Evolutionary conservation across 768 basidiomycete species (phyloP).

Genomic region (Cantharellus anzutake): DNA sequence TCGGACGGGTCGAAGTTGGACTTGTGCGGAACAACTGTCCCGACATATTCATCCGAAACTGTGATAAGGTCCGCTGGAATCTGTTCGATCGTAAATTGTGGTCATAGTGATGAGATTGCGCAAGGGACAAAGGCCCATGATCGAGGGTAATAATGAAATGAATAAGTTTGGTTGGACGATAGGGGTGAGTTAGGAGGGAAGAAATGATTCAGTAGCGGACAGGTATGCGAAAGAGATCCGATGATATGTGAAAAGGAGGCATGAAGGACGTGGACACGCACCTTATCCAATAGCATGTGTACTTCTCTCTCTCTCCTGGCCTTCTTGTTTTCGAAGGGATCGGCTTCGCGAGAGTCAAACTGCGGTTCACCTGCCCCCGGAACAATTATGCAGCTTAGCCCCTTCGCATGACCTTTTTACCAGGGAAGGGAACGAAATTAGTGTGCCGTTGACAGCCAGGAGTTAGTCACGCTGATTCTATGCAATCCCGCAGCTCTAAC

Average conservation of each 20-base stretch:
- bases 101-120: too few species aligned
- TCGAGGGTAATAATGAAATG: too few species aligned
- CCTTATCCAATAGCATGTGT: slow-evolving; percentile 77
- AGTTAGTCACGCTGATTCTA: neutral
- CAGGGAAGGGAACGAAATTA: neutral
- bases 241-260: neutral
- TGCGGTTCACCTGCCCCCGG: slow-evolving; percentile 90
- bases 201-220: neutral
- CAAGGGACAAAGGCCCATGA: too few species aligned
- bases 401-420: slow-evolving; percentile 39
- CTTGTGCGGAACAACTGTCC: slow-evolving; percentile 43
- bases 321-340: slow-evolving; percentile 80
- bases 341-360: slow-evolving; percentile 83
- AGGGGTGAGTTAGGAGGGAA: too few species aligned
- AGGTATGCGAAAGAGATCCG: neutral
- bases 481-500: too few species aligned
- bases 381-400: slow-evolving; percentile 71
- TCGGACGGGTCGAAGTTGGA: slow-evolving; percentile 30
- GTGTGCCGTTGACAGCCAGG: neutral
- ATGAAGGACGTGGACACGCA: slow-evolving; percentile 13
- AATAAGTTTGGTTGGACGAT: too few species aligned
- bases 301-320: slow-evolving; percentile 80
- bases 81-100: slow-evolving; percentile 20
- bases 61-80: slow-evolving; percentile 87
- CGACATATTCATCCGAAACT: slow-evolving; percentile 59